These are phyloP conservation scores for Urochloa ruziziensis DNA, from an alignment of 176 grass and related monocot species.

Conservation along the genomic window DNA sequence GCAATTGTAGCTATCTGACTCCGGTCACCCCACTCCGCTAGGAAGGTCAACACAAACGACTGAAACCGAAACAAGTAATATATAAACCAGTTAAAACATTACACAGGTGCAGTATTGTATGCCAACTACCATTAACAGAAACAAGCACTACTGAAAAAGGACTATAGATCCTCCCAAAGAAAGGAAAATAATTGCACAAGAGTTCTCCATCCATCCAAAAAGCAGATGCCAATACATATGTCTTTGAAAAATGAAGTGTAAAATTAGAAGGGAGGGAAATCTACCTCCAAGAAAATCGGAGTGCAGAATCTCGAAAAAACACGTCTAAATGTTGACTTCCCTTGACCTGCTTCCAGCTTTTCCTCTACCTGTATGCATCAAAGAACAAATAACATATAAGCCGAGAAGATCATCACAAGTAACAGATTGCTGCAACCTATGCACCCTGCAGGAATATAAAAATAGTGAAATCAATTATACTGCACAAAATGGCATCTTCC, in stretches of 20 bases:
- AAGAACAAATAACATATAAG: background rate
- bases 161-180: background rate
- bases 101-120: background rate
- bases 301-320: constrained; percentile 91
- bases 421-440: background rate
- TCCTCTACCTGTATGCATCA: constrained; percentile 77
- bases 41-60: constrained; percentile 97
- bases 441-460: background rate
- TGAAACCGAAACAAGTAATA: constrained; percentile 30
- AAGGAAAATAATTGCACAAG: background rate
- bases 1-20: constrained; percentile 98
- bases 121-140: background rate
- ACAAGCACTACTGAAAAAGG: background rate
- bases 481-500: background rate
- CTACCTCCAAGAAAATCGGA: constrained; percentile 93
- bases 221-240: background rate
- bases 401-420: background rate
- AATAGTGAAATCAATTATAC: background rate
- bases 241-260: background rate
- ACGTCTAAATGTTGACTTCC: constrained; percentile 74
- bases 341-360: constrained; percentile 86
- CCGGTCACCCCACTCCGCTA: constrained; percentile 96
- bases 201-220: background rate
- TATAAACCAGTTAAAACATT: background rate
- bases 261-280: background rate